Conservation (phyloP, 108 stramenopile genomes). For the Cyclostephanos invisitatus region DNA sequence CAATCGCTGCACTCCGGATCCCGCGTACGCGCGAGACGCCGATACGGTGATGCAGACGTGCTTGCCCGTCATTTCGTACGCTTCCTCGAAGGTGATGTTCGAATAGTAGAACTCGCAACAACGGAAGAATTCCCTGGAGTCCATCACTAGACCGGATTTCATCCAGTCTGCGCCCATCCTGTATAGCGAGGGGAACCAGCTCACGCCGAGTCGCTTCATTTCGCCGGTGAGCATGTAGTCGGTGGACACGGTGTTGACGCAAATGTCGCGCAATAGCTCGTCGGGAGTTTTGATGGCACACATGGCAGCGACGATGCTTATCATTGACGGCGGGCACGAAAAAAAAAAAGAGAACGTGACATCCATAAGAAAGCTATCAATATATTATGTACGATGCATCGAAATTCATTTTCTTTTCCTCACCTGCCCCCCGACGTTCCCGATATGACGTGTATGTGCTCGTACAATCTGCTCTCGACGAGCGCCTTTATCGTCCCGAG, state of each 20-base stretch:
- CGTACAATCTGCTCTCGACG: slow-evolving; percentile 74
- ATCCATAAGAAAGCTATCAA: not conserved
- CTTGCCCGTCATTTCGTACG: slow-evolving; percentile 87
- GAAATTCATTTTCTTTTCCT: not conserved
- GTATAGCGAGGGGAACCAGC: slow-evolving; percentile 82
- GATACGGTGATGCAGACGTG: slow-evolving; percentile 94
- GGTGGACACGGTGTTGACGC: slow-evolving; percentile 80
- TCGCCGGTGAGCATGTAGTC: slow-evolving; percentile 83
- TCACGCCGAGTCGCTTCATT: slow-evolving; percentile 76
- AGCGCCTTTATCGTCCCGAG: slow-evolving; percentile 86
- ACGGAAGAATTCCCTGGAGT: slow-evolving; percentile 69
- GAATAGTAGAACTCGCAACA: slow-evolving; percentile 91
- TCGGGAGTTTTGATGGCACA: slow-evolving; percentile 78
- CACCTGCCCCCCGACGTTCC: slow-evolving; percentile 87
- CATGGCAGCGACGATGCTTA: slow-evolving; percentile 86
- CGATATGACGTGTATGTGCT: slow-evolving; percentile 83
- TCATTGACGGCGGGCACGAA: not conserved
- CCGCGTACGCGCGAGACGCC: slow-evolving; percentile 75
- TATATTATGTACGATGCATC: no score
- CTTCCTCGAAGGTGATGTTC: slow-evolving; percentile 90
- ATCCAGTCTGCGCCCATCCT: slow-evolving; percentile 85
- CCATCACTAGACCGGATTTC: slow-evolving; percentile 75
- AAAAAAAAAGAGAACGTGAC: not conserved
- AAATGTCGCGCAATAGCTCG: slow-evolving; percentile 79
- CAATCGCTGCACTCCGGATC: slow-evolving; percentile 77